Evolutionary conservation across 495 filamentous ascomycete species (phyloP), one percentile per base, ranked within the genome.

Genomic region (Hypoxylon rickii): DNA sequence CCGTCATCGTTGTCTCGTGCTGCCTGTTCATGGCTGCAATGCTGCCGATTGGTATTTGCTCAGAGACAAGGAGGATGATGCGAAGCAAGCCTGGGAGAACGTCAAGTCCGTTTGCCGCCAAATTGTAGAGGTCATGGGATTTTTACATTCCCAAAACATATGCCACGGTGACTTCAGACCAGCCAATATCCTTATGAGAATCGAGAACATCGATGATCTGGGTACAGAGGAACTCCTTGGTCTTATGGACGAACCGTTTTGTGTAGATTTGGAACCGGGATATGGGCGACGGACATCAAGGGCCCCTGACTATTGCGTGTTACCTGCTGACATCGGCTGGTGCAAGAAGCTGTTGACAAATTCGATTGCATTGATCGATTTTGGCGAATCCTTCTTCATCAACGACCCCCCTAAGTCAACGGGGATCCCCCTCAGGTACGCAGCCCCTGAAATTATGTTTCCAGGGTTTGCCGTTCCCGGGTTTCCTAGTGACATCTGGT

Each of bases 1-100:
- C 0, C 41, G 34, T 10, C 74, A 77, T 40, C 45, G 64, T 6
- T 73, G 69, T 47, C 43, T 70, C 5, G 74, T 76, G 2, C 51
- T 57, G 46, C 50, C 61, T 0, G 33, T 55, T 1, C 29, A 55
- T 1, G 61, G 61, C n/a, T 41, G 7, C n/a, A 10, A 3, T n/a
- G 16, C 48, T 21, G n/a, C 18, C 3, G 15, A 32, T 10, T 58
- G 54, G 54, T 34, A 43, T 1, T 5, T 44, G 6, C 0, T 4
- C 6, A 18, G 7, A 18, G 10, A 33, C n/a, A 16, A 13, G 10
- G 68, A 56, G 20, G 37, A 63, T 22, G 42, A n/a, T n/a, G n/a
- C n/a, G n/a, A n/a, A n/a, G n/a, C n/a, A n/a, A n/a, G n/a, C n/a
- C n/a, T n/a, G n/a, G n/a, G n/a, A n/a, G n/a, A n/a, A n/a, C n/a